Base-by-base conservation (phyloP, 2,329 filamentous ascomycete genomes). In the Scedosporium minutisporum region DNA sequence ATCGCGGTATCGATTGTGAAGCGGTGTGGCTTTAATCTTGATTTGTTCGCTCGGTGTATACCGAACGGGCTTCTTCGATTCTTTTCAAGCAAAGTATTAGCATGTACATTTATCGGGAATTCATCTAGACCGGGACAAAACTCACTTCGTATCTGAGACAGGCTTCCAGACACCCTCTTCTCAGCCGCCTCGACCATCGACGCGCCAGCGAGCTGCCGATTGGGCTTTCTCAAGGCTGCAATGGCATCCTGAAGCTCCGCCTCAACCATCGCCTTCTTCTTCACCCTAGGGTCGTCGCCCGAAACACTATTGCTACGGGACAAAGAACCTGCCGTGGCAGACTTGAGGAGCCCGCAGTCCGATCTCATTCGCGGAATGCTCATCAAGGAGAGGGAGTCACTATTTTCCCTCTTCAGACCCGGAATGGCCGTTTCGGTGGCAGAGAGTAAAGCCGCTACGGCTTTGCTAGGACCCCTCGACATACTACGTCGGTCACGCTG, bases 191-290 rank as follows among this genome's bases (percentile, higher is more conserved):
- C 88, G 3, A 82, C 84, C 63, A 89, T 79, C 44, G 85, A 82
- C 68, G 86, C 87, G 38, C 86, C 85, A 12, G 87, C 88, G 48
- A 89, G 78, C 23, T 84, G 82, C 57, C 90, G 83, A 68, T 93
- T 92, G 1, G 90, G 90, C 72, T 87, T 91, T 71, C 89, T 87
- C 51, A 93, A 72, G 9, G 86, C 82, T 5, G 83, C 83, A 59
- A 95, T 93, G 7, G 90, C 90, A 64, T 90, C 84, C 66, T 85
- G 84, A 41, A 93, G 74, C 69, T 92, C 87, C 29, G 86, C 84
- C 58, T 91, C 85, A 1, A 91, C 80, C 23, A 82, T 74, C 2
- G 86, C 87, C 69, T 88, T 87, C 71, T 85, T 89, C 68, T 78
- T 84, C 38, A 83, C 79, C 72, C 84, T 90, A 1, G 76, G 71